These are phyloP conservation scores for Trametes punicea DNA, from an alignment of 768 basidiomycete genomes.

Conservation along the genomic window DNA sequence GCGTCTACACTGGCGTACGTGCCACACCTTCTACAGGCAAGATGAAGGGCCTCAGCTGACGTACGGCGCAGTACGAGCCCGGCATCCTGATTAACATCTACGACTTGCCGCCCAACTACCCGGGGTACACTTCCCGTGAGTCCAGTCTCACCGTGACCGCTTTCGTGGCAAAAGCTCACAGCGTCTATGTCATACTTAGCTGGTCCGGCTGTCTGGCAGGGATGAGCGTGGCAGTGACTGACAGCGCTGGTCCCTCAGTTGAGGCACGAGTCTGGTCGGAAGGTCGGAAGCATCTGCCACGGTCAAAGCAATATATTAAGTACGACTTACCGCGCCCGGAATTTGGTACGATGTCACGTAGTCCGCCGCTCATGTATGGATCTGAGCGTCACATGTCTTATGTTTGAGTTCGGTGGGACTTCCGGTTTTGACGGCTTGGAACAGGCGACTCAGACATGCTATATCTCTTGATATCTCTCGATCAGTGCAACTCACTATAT, in stretches of 20 bases:
- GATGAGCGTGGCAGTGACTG: conserved; percentile 9
- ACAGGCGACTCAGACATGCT: too few relatives aligned
- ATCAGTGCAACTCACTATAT: too few relatives aligned
- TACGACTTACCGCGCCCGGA: too few relatives aligned
- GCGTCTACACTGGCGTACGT: conserved; percentile 33
- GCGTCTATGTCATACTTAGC: conserved; percentile 9
- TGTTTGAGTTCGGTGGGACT: too few relatives aligned
- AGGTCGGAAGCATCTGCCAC: neutral
- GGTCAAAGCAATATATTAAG: too few relatives aligned
- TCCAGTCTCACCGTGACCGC: neutral
- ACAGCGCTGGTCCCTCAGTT: neutral
- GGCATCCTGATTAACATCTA: conserved; percentile 33
- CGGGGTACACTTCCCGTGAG: conserved; percentile 25
- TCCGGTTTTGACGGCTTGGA: too few relatives aligned
- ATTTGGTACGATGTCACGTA: too few relatives aligned
- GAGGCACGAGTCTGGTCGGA: neutral
- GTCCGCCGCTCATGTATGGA: too few relatives aligned
- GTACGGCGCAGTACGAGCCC: conserved; percentile 23
- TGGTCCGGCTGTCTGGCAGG: conserved; percentile 28
- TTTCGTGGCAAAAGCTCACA: neutral
- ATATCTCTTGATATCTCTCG: too few relatives aligned
- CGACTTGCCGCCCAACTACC: conserved; percentile 26
- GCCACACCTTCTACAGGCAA: neutral
- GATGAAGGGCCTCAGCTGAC: neutral
- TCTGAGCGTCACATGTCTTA: too few relatives aligned